These are phyloP conservation scores for Daldinia vernicosa DNA, from an alignment of 495 filamentous ascomycete species.

Conservation along the genomic window DNA sequence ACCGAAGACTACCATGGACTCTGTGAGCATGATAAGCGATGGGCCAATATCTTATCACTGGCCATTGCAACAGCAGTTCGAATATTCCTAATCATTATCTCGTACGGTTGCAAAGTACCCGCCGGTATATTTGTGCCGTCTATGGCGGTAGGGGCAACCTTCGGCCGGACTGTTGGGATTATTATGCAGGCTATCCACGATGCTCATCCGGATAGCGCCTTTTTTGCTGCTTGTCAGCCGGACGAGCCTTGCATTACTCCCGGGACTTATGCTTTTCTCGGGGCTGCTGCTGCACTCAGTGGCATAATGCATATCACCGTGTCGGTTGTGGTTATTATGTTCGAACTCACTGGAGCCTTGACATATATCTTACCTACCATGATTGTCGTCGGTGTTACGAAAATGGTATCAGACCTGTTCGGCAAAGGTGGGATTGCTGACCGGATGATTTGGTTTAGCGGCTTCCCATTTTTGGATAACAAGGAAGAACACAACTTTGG, in stretches of 20 bases:
- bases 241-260: constrained; percentile 97
- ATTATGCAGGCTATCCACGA: constrained; percentile 91
- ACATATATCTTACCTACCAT: constrained; percentile 97
- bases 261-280: constrained; percentile 94
- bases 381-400: constrained; percentile 98
- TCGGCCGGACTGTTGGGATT: constrained; percentile 93
- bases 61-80: constrained; percentile 82
- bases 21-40: constrained; percentile 81
- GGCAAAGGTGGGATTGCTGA: constrained; percentile 97
- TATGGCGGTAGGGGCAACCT: constrained; percentile 95
- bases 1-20: constrained; percentile 90
- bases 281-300: constrained; percentile 92
- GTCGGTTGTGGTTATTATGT: constrained; percentile 98
- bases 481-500: constrained; percentile 99
- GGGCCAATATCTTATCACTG: constrained; percentile 82
- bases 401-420: constrained; percentile 89
- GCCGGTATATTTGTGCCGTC: constrained; percentile 98
- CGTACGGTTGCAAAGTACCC: constrained; percentile 97
- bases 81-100: constrained; percentile 89
- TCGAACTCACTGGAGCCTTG: constrained; percentile 92
- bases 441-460: constrained; percentile 99
- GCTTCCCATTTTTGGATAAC: constrained; percentile 96
- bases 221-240: constrained; percentile 87
- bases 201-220: constrained; percentile 78
- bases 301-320: constrained; percentile 98